phyloP scores from a whole-genome alignment of 2,329 filamentous ascomycete species.

The Talaromyces sp. region DNA sequence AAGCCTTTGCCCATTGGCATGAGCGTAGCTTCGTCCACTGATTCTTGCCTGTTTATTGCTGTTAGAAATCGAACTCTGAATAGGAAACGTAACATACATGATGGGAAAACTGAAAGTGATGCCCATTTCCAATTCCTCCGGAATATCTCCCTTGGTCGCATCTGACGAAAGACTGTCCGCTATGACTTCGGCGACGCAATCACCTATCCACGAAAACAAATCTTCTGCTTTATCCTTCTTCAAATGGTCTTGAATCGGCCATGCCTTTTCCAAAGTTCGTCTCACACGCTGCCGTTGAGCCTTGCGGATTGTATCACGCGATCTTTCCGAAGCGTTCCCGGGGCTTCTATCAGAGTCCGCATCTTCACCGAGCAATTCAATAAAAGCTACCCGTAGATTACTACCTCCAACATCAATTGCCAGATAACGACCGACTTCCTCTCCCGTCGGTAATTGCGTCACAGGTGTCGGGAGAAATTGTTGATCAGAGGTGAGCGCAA shows the following conservation, averaged over 20 bases:
- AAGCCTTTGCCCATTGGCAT: constrained; percentile 60
- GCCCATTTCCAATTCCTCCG: constrained; percentile 47
- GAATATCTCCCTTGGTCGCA: constrained; percentile 36
- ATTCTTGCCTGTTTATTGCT: constrained; percentile 44
- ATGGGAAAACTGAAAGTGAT: constrained; percentile 52
- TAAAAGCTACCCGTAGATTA: constrained; percentile 55
- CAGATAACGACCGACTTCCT: constrained; percentile 54
- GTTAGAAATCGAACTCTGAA: neutral
- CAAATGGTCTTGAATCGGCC: constrained; percentile 54
- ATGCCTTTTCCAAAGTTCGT: constrained; percentile 49
- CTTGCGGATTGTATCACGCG: constrained; percentile 44
- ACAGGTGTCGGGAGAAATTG: constrained; percentile 49
- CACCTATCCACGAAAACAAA: constrained; percentile 77
- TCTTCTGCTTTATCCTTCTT: constrained; percentile 67
- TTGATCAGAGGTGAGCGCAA: constrained; percentile 44
- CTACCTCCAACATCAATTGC: constrained; percentile 57
- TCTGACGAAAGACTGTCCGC: constrained; percentile 47
- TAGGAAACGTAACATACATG: constrained; percentile 35
- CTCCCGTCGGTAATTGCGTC: constrained; percentile 47
- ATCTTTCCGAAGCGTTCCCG: constrained; percentile 33
- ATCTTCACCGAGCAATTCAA: constrained; percentile 49
- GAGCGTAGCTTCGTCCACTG: constrained; percentile 52
- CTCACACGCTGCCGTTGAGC: constrained; percentile 46
- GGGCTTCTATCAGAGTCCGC: constrained; percentile 34
- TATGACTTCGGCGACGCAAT: constrained; percentile 71